Base-by-base conservation (phyloP, 352 stramenopile genomes). In the Pythium myriotylum region DNA sequence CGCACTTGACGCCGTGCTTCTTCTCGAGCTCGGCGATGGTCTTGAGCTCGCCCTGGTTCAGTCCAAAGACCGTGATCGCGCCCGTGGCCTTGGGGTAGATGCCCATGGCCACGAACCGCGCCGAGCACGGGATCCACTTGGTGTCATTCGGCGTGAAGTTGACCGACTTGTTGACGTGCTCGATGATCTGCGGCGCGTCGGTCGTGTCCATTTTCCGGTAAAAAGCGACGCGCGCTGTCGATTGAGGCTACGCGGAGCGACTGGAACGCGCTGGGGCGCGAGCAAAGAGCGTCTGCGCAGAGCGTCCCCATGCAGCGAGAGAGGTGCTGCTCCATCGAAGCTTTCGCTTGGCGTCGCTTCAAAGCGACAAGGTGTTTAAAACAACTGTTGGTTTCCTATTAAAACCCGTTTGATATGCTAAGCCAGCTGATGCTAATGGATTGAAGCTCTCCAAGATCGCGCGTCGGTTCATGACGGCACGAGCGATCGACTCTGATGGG, bases 121-220 rank as follows among this genome's bases (percentile, higher is more conserved):
- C 92, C 32, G 93, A 98, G 68, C 87, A 95, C n/a, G 96, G 96
- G 24, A 99, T 77, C 93, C 93, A 99, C 65, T 91, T 91, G 46
- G 84, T 92, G 69, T 98, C 94, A 60, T 98, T 98, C 17, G 96
- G 92, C 35, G 95, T 99, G 72, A 97, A 99, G 32, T 68, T 81
- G 9, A 98, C 68, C 67, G 79, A 92, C 69, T 95, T 86, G 71
- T 89, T 92, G 46, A 97, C 82, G 80, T 99, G 95, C 76, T 99
- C 96, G 59, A 99, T 98, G 64, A 99, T 89, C 77, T 98, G 92
- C 61, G 96, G 96, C 54, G 96, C 96, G 59, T 98, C 88, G 19
- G 92, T 98, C 45, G 90, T 97, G 69, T 98, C 95, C 94, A 98
- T 98, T 12, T 19, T 76, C 56, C 45, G 7, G 13, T 32, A 53